Conservation (phyloP, 2,329 filamentous ascomycete genomes). For the Phaeosphaeriaceae sp. region DNA sequence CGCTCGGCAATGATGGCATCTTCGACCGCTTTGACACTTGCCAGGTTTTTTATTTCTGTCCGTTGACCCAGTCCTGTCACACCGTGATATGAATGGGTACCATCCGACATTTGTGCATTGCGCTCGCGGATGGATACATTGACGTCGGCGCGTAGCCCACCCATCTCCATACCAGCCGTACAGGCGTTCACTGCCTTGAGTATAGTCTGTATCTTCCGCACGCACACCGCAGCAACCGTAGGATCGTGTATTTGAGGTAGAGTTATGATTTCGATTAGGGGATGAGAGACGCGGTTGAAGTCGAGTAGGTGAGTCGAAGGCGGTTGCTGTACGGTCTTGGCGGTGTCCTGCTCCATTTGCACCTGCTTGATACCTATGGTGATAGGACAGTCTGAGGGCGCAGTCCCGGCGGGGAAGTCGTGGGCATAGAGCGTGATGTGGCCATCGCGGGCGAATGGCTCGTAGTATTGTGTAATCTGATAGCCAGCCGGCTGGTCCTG, state of each 20-base stretch:
- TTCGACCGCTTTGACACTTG: constrained; percentile 92
- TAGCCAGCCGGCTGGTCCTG: constrained; percentile 97
- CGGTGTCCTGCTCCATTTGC: constrained; percentile 97
- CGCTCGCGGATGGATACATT: constrained; percentile 85
- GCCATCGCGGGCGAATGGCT: constrained; percentile 73
- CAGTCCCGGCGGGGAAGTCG: constrained; percentile 72
- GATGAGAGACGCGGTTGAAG: constrained; percentile 90
- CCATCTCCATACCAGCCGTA: constrained; percentile 90
- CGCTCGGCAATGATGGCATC: constrained; percentile 92
- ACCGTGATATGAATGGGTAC: constrained; percentile 60
- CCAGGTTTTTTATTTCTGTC: constrained; percentile 97
- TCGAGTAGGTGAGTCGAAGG: constrained; percentile 80
- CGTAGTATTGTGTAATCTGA: constrained; percentile 97
- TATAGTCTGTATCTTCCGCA: constrained; percentile 85
- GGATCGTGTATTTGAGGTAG: constrained; percentile 87
- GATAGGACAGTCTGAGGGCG: constrained; percentile 73
- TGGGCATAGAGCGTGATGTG: constrained; percentile 72
- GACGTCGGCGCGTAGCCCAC: constrained; percentile 89
- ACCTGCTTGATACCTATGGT: constrained; percentile 87
- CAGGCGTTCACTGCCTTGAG: constrained; percentile 84
- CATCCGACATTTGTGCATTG: constrained; percentile 22
- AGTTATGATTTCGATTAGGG: constrained; percentile 94
- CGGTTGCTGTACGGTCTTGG: constrained; percentile 85
- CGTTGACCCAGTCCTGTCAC: constrained; percentile 76
- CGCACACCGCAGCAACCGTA: constrained; percentile 83